Evolutionary conservation across 305 asterid species (phyloP).

Genomic region (Fraxinus greggii): DNA sequence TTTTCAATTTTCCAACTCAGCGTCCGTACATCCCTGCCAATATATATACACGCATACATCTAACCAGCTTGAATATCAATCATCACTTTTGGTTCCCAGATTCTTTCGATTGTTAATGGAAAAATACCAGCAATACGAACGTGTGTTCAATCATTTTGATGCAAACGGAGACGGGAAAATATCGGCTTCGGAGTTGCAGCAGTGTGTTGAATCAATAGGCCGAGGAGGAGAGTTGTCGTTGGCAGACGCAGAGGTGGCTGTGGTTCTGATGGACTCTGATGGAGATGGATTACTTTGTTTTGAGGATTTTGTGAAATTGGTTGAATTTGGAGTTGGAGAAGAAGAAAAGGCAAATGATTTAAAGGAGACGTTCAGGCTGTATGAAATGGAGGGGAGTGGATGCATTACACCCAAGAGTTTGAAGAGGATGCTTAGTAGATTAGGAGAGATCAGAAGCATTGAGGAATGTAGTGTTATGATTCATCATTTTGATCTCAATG

Average conservation of each 20-base stretch:
- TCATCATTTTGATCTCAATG: conserved; percentile 55
- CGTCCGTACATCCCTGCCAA: neutral
- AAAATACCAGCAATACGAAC: conserved; percentile 34
- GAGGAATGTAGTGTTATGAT: conserved; percentile 59
- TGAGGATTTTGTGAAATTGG: conserved; percentile 52
- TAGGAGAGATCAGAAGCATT: conserved; percentile 48
- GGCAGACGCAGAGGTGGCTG: conserved; percentile 51
- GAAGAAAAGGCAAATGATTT: conserved; percentile 51
- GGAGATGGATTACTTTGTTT: conserved; percentile 53
- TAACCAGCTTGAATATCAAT: neutral
- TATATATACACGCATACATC: neutral
- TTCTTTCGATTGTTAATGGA: conserved; percentile 29
- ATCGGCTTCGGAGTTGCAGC: conserved; percentile 39
- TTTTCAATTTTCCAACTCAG: neutral
- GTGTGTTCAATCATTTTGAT: conserved; percentile 46
- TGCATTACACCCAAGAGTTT: conserved; percentile 53
- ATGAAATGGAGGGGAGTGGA: conserved; percentile 54
- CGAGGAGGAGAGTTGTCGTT: conserved; percentile 28
- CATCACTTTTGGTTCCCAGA: neutral
- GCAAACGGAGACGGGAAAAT: conserved; percentile 43
- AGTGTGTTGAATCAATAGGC: conserved; percentile 27
- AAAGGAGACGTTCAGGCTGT: conserved; percentile 60
- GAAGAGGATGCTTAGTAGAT: conserved; percentile 45
- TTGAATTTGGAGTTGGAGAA: conserved; percentile 47
- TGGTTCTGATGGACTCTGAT: conserved; percentile 47